Percentiles rank a stretch among this genome's conserved stretches.
phyloP scores from a whole-genome alignment of 2,329 filamentous ascomycete genomes.

The Trichoderma atroviride region DNA sequence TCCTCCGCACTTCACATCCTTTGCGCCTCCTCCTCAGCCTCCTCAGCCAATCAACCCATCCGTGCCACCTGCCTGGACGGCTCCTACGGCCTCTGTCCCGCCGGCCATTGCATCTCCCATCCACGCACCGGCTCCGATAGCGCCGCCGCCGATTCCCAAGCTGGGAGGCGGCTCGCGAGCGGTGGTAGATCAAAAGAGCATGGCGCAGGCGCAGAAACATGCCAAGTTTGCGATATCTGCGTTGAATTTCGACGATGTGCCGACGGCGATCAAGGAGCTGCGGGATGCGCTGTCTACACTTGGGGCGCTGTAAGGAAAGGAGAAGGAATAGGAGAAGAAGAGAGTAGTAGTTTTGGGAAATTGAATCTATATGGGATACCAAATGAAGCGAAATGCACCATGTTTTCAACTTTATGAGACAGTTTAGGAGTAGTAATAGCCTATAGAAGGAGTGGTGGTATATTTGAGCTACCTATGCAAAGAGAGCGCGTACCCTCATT shows the following conservation, averaged over 20 bases:
- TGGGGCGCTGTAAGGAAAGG: slow-evolving; percentile 53
- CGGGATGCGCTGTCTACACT: slow-evolving; percentile 71
- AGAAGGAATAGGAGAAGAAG: neutral
- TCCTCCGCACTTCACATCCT: slow-evolving; percentile 33
- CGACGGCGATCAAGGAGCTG: slow-evolving; percentile 85
- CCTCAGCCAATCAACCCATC: slow-evolving; percentile 31
- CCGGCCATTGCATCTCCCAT: slow-evolving; percentile 29
- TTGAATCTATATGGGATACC: slow-evolving; percentile 5
- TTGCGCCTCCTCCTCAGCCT: slow-evolving; percentile 26
- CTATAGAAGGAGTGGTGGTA: slow-evolving; percentile 15
- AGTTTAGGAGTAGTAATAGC: neutral
- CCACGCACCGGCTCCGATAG: slow-evolving; percentile 25
- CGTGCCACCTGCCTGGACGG: slow-evolving; percentile 11
- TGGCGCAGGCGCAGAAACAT: slow-evolving; percentile 87
- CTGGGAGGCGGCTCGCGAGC: neutral
- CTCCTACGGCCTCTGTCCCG: slow-evolving; percentile 26
- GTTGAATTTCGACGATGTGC: slow-evolving; percentile 92
- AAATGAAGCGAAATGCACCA: neutral
- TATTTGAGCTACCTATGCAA: slow-evolving; percentile 11
- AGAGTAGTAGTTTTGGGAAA: neutral
- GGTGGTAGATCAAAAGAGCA: slow-evolving; percentile 54
- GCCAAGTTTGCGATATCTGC: slow-evolving; percentile 97
- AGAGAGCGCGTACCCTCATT: slow-evolving; percentile 3
- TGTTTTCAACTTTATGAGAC: neutral
- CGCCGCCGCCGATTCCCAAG: slow-evolving; percentile 26